Base-by-base conservation (phyloP, 306 rosid species). In the Pueraria montana region DNA sequence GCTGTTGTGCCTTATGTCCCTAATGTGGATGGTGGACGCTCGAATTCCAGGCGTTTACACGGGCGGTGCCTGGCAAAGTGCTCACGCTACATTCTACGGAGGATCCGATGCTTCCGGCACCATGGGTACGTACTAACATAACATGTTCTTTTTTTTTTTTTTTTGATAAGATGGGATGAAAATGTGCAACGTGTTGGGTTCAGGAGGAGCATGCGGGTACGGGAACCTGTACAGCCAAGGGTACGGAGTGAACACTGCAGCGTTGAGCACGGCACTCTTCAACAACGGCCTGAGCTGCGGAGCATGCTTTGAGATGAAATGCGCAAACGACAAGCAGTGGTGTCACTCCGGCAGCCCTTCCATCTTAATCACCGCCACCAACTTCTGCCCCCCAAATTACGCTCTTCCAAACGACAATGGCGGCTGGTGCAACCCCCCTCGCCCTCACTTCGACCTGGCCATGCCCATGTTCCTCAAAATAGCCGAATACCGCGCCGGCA, bases 391-490 rank as follows among this genome's bases (percentile, higher is more conserved):
- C 0, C 99, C 99, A 0, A 96, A 96, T 82, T 94, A 26, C 13
- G 99, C 99, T 11, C 98, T 84, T 2, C 92, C 99, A 0, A 96
- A 77, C 83, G 99, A 96, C 93, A 91, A 96, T 78, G 99, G 99
- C 5, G 99, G 99, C 0, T 96, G 99, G 99, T 96, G 99, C 70
- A 96, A 96, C 89, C 99, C 99, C 40, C 99, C 99, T 8, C 91
- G 98, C 4, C 87, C 94, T 0, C 99, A 96, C 83, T 96, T 96
- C 55, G 99, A 96, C 82, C 98, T 96, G 1, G 99, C 99, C 92
- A 96, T 96, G 99, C 99, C 99, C 34, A 92, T 96, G 99, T 96
- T 96, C 80, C 99, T 96, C 16, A 92, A 92, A 87, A 93, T 96
- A 36, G 99, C 99, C 3, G 95, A 96, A 82, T 96, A 96, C 88